A percentile compares a stretch with the other conserved stretches of the same genome.
These are phyloP conservation scores for Coriaria nepalensis DNA, from an alignment of 306 rosid genomes.

Conservation along the genomic window DNA sequence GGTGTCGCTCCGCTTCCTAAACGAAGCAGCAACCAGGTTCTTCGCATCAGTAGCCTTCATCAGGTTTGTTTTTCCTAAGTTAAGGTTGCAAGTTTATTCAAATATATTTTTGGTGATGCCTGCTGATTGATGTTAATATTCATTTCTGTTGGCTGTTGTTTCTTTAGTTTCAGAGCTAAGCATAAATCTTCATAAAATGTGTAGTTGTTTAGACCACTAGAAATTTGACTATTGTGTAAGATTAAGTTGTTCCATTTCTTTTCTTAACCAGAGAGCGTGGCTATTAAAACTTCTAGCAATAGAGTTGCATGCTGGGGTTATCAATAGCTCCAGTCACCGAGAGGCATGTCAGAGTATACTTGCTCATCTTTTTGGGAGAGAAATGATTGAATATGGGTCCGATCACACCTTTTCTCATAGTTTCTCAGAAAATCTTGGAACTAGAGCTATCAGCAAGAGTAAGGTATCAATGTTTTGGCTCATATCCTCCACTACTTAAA, in stretches of 20 bases:
- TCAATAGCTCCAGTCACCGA: conserved; percentile 47
- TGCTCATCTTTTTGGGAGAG: conserved; percentile 62
- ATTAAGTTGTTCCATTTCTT: conserved; percentile 3
- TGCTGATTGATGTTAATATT: no score
- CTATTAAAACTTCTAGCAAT: conserved; percentile 67
- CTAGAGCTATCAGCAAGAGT: conserved; percentile 54
- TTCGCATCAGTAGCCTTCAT: conserved; percentile 92
- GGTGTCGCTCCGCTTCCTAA: conserved; percentile 88
- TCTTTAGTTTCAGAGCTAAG: no score
- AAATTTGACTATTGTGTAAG: neutral
- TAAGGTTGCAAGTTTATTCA: conserved; percentile 1
- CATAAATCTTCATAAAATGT: no score
- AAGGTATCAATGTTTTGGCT: conserved; percentile 41
- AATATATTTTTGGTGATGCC: neutral
- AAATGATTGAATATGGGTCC: conserved; percentile 29
- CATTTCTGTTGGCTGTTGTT: no score
- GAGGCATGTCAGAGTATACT: conserved; percentile 66
- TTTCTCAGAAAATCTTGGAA: conserved; percentile 33
- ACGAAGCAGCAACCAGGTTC: conserved; percentile 70
- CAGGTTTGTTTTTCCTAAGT: conserved; percentile 40
- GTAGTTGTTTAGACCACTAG: no score
- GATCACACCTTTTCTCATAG: conserved; percentile 21
- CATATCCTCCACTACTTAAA: neutral
- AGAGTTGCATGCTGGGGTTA: conserved; percentile 78
- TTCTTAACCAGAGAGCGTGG: conserved; percentile 75